phyloP scores from a whole-genome alignment of 2,329 filamentous ascomycete species.

The Cladosporium sp. region DNA sequence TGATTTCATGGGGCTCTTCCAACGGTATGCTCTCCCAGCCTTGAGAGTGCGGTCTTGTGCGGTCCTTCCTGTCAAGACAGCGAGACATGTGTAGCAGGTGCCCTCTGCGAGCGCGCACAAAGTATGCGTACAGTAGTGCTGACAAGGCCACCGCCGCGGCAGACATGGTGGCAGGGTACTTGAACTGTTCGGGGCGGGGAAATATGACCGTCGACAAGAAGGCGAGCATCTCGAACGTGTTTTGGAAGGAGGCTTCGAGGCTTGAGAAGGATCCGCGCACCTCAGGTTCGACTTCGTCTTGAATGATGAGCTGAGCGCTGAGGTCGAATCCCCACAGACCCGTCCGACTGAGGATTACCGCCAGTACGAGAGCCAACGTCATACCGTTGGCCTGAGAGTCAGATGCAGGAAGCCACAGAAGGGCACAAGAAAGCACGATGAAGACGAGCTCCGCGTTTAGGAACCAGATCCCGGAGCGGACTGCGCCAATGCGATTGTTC shows the following conservation, averaged over 20 bases:
- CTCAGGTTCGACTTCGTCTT: conserved; percentile 35
- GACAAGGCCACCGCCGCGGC: conserved; percentile 46
- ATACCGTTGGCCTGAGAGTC: conserved; percentile 14
- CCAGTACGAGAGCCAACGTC: conserved; percentile 30
- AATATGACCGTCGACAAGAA: conserved; percentile 62
- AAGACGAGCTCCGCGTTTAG: conserved; percentile 60
- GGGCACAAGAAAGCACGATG: conserved; percentile 36
- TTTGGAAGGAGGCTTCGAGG: conserved; percentile 62
- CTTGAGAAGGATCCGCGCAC: conserved; percentile 63
- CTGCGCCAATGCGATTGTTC: conserved; percentile 43
- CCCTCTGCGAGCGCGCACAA: conserved; percentile 52
- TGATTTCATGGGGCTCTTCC: not conserved
- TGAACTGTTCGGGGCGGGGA: conserved; percentile 57
- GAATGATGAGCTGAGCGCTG: conserved; percentile 40
- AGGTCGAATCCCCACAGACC: conserved; percentile 46
- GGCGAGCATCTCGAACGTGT: conserved; percentile 61
- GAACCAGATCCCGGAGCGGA: conserved; percentile 66
- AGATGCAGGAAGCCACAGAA: conserved; percentile 25
- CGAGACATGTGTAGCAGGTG: conserved; percentile 50
- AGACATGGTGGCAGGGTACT: conserved; percentile 56
- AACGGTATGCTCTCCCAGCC: not conserved
- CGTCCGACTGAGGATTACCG: conserved; percentile 36
- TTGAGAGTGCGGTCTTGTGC: not conserved
- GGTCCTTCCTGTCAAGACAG: conserved; percentile 15
- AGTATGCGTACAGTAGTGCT: conserved; percentile 48